Base-by-base conservation (phyloP, 441 rosid species). In the Arabidopsis lyrata region DNA sequence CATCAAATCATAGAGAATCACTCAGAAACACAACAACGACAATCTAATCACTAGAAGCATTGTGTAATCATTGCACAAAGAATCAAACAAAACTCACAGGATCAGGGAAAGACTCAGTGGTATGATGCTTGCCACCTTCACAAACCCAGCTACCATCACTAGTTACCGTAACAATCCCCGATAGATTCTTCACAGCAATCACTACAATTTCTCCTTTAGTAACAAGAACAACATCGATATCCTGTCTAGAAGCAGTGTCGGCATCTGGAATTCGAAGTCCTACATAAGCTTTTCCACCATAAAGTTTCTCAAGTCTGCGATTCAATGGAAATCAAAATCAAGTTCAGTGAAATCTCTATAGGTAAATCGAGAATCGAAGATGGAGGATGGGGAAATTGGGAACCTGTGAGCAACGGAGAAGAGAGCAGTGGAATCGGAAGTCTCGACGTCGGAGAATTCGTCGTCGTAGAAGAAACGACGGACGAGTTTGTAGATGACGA, bases 241-340 rank as follows among this genome's bases (percentile, higher is more conserved):
- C 80, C 81, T 88, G 89, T 34, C 89, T 88, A 13, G 92, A 82
- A 72, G 87, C 89, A 14, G 95, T 82, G 58, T 95, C 98, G 3
- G 95, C 81, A 80, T 92, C 98, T 1, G 98, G 99, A 80, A 95
- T 85, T 31, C 89, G 93, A 71, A 95, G 99, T 45, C 99, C 99
- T 2, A 85, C 84, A 55, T 88, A 89, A 7, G 82, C 87, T 55
- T 90, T 95, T 45, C 98, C 99, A 63, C 87, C 87, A 68, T 88
- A 85, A 58, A 92, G 86, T 86, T 91, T 92, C 72, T 92, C 97
- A 29, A 95, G 83, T 56, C 99, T 92, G 64, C 41, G 8, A 18
- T 8, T 8, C 5, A 77, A 63, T 68, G 8, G 0, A 52, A 12
- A 1, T 8, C 27, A 48, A 5, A 64, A 47, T 3, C 8, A 53